phyloP scores from a whole-genome alignment of 2,329 filamentous ascomycete species.

The Westerdykella aurantiaca region DNA sequence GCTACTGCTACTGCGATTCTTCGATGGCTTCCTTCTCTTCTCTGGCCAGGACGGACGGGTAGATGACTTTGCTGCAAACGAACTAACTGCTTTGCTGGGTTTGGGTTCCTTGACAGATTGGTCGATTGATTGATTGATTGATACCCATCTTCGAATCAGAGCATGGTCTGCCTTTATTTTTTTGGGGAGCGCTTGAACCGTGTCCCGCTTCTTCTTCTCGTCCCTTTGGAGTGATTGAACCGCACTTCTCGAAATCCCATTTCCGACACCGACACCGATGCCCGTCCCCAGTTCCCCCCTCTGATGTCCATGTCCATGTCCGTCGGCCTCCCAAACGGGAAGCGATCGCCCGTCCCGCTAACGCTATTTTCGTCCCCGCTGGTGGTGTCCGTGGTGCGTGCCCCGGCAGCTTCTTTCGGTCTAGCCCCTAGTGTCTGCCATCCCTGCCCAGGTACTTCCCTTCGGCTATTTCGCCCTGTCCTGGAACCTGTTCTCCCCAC shows the following conservation, averaged over 20 bases:
- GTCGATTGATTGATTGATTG: slow-evolving; percentile 24
- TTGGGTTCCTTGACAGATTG: too few relatives aligned
- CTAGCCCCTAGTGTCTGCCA: too few relatives aligned
- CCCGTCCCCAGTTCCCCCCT: not conserved
- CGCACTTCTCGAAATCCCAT: too few relatives aligned
- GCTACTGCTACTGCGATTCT: slow-evolving; percentile 20
- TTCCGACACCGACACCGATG: too few relatives aligned
- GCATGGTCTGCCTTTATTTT: slow-evolving; percentile 25
- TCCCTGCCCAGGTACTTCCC: too few relatives aligned
- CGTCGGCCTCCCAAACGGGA: not conserved
- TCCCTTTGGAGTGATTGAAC: too few relatives aligned
- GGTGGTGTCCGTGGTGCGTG: not conserved
- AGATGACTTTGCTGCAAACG: slow-evolving; percentile 26
- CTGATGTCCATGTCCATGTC: not conserved
- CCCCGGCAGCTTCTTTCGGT: too few relatives aligned
- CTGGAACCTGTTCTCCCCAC: too few relatives aligned
- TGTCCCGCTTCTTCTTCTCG: too few relatives aligned
- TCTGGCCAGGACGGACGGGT: slow-evolving; percentile 22
- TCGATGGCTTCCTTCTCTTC: slow-evolving; percentile 6
- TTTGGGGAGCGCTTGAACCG: not conserved
- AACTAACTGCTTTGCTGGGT: not conserved
- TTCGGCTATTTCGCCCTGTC: too few relatives aligned
- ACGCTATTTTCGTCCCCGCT: not conserved
- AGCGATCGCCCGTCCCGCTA: not conserved
- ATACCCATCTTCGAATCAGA: slow-evolving; percentile 37